Percentiles rank a stretch among this genome's conserved stretches.
Evolutionary conservation across 1,284 basidiomycete species (phyloP).

Genomic region (Trichosporon coremiiforme): DNA sequence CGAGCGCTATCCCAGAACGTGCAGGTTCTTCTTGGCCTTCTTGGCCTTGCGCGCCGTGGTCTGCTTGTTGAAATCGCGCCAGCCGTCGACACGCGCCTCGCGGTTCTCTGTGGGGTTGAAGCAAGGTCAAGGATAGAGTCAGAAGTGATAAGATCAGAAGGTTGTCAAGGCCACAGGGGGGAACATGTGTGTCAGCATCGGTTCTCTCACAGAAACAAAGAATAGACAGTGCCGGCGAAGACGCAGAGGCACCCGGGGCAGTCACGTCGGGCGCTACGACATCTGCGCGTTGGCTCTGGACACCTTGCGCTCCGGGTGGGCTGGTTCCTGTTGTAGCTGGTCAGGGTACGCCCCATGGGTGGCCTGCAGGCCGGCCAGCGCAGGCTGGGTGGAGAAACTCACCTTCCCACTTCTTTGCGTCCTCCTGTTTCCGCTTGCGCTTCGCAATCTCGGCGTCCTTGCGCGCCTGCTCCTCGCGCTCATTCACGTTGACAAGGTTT

Average conservation of each 20-base stretch:
- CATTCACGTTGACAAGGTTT: constrained; percentile 61
- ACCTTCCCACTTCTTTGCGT: constrained; percentile 61
- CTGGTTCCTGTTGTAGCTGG: constrained; percentile 14
- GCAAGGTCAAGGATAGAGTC: constrained; percentile 2
- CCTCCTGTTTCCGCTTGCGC: constrained; percentile 59
- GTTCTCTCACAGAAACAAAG: constrained; percentile 22
- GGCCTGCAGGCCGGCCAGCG: background rate
- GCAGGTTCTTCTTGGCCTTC: constrained; percentile 51
- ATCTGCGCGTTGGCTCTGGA: background rate
- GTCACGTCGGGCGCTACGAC: constrained; percentile 6
- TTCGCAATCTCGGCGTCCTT: constrained; percentile 57
- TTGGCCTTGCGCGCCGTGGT: constrained; percentile 46
- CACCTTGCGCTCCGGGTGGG: background rate
- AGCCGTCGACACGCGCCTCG: constrained; percentile 52
- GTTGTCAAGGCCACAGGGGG: constrained; percentile 22
- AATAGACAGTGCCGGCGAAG: background rate
- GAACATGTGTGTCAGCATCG: constrained; percentile 39
- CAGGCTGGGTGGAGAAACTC: constrained; percentile 32
- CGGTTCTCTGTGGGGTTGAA: constrained; percentile 38
- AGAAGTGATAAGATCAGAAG: constrained; percentile 6
- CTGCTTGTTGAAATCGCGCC: constrained; percentile 48
- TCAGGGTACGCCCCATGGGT: constrained; percentile 15
- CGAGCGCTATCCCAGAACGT: constrained; percentile 45
- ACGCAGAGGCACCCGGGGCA: constrained; percentile 4
- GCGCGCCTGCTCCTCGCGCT: constrained; percentile 61